Base-by-base conservation (phyloP, 139 green algal genomes). In the Volvox reticuliferus region DNA sequence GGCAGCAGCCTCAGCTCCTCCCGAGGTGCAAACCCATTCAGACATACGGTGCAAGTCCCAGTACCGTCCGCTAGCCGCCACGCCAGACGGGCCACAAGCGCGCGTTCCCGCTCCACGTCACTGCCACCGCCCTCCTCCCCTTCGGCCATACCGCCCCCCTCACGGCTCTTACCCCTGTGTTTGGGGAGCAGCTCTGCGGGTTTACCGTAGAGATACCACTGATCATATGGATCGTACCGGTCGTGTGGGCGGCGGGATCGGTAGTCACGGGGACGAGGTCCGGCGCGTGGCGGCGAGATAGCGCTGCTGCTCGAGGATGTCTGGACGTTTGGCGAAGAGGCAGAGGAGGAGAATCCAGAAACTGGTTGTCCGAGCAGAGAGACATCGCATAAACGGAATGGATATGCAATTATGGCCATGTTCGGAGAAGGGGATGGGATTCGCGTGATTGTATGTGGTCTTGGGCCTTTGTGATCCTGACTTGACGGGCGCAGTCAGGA, bases 1-100 rank as follows among this genome's bases (percentile, higher is more conserved):
- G 86, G 86, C 50, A 90, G 86, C 50, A 90, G 73, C 86, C 86
- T 50, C 86, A 90, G 86, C 50, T 84, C 86, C 50, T 90, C 86
- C 20, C 86, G 44, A 12, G 71, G 19, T 18, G 24, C 21, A 12
- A 83, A 76, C 20, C 26, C 30, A 22, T 37, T 22, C 30, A 90
- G 50, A 33, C 86, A 90, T 55, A 90, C 86, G 3, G 50, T 84
- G 86, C 86, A 90, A 22, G 0, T 21, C 1, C 73, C 86, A n/a
- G 86, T 90, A 22, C 55, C 86, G 30, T 90, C 86, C 19, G 73
- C 86, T 50, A 90, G 86, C 30, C 44, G 50, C 86, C 86, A 90
- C 0, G 71, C 86, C n/a, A 90, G 86, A 32, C 1, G 16, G 28
- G 22, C 86, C 21, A 76, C 50, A 1, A 26, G 30, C 50, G 26